phyloP scores from a whole-genome alignment of 1,284 basidiomycete genomes.

The Ustilago shanxiensis region DNA sequence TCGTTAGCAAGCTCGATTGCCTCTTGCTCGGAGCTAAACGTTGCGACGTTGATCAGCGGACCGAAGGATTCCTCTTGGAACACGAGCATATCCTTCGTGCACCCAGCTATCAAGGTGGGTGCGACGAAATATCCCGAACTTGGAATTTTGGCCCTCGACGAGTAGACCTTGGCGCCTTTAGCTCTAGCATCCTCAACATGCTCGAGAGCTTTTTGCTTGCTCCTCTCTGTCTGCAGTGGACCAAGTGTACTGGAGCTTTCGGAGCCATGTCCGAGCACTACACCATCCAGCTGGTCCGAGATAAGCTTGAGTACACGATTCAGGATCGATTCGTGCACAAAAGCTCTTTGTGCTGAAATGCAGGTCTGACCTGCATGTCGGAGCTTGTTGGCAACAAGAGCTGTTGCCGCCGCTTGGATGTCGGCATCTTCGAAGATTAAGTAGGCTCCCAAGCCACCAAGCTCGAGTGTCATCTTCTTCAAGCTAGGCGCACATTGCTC shows the following conservation, averaged over 20 bases:
- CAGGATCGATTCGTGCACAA: slow-evolving; percentile 78
- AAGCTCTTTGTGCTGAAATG: slow-evolving; percentile 72
- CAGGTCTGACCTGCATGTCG: slow-evolving; percentile 91
- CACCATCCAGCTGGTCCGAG: slow-evolving; percentile 83
- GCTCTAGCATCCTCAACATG: slow-evolving; percentile 88
- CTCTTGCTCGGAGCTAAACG: slow-evolving; percentile 92
- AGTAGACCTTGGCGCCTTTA: slow-evolving; percentile 87
- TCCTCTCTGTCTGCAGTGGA: slow-evolving; percentile 88
- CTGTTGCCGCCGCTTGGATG: slow-evolving; percentile 89
- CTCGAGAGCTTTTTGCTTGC: slow-evolving; percentile 85
- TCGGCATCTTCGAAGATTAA: slow-evolving; percentile 98
- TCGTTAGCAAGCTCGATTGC: slow-evolving; percentile 88
- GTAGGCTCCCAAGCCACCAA: slow-evolving; percentile 86
- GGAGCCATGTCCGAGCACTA: slow-evolving; percentile 92
- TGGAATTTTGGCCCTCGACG: slow-evolving; percentile 78
- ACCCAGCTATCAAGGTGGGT: slow-evolving; percentile 88
- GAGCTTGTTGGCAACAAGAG: slow-evolving; percentile 89
- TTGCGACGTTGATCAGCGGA: slow-evolving; percentile 73
- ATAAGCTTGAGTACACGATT: slow-evolving; percentile 86
- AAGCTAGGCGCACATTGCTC: slow-evolving; percentile 84
- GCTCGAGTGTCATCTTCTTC: slow-evolving; percentile 79
- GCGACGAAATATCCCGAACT: slow-evolving; percentile 79
- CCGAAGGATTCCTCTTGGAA: slow-evolving; percentile 69
- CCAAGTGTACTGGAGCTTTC: slow-evolving; percentile 84
- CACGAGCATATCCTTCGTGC: slow-evolving; percentile 76